Base-by-base conservation (phyloP, 2,329 filamentous ascomycete genomes). In the Pseudogymnoascus sp. region DNA sequence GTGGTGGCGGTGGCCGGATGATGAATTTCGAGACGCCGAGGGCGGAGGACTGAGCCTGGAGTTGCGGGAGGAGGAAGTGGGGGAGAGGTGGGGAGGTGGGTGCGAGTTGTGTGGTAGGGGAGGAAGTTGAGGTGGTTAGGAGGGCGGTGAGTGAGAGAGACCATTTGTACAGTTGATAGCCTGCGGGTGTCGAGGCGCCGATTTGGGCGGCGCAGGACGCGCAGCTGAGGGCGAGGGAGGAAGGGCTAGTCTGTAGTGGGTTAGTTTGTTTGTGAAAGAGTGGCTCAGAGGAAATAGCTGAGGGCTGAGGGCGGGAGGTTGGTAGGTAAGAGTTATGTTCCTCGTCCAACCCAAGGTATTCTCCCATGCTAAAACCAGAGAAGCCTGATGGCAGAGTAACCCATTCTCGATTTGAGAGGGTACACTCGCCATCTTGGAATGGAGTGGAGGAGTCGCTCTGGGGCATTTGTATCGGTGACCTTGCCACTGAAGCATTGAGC, bases 381-480 rank as follows among this genome's bases (percentile, higher is more conserved):
- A 66, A 63, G 65, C 65, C 61, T 8, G 23, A 52, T 31, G 10
- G 8, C 45, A 60, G 69, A 69, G 67, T 66, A 79, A 78, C 79
- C 81, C 79, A 67, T 73, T 68, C 66, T 70, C 65, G 59, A 35
- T 66, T 69, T 69, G 72, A 70, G 65, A 72, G 76, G 77, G 74
- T 78, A 71, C 52, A 72, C 71, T 68, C 66, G 64, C 63, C 61
- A 68, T 66, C 67, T 65, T 65, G 63, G 69, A 70, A 63, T 63
- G 65, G 65, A 62, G 65, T 63, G 62, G 67, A 66, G 62, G 65
- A 63, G 60, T 83, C 76, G 64, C 73, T 88, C 68, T 88, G 70
- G 85, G 85, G 83, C 80, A 83, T 76, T 82, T 84, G 85, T 88
- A 88, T 88, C 85, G 84, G 80, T 85, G 80, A 75, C 78, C 80